A percentile compares a stretch with the other conserved stretches of the same genome.
phyloP scores from a whole-genome alignment of 2,329 filamentous ascomycete species.

The Neonectria ditissima region DNA sequence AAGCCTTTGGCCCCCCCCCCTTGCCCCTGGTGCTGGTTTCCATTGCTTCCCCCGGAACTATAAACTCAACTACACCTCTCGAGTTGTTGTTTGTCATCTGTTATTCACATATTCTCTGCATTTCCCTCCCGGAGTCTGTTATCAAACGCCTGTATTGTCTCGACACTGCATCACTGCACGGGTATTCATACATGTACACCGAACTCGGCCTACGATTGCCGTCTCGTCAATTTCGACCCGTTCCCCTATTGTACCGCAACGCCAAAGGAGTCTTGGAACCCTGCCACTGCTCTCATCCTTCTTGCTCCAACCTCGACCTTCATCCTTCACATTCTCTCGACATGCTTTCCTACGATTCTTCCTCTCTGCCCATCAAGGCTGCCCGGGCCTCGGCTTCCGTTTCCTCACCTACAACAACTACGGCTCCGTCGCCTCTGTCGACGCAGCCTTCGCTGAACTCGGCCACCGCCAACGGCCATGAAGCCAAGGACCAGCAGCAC shows the following conservation, averaged over 20 bases:
- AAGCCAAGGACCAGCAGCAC: constrained; percentile 64
- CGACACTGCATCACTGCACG: neutral
- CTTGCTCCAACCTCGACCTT: constrained; percentile 16
- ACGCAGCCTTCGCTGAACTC: constrained; percentile 43
- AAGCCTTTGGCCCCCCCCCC: constrained; percentile 33
- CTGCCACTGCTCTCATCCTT: constrained; percentile 20
- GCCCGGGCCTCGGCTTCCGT: constrained; percentile 47
- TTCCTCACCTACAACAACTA: constrained; percentile 35
- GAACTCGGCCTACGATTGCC: constrained; percentile 33
- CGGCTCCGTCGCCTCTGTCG: constrained; percentile 36
- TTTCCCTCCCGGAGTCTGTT: neutral
- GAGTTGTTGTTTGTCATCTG: constrained; percentile 7
- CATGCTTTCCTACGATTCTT: constrained; percentile 65
- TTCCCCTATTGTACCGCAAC: constrained; percentile 23
- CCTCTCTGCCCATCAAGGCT: constrained; percentile 58
- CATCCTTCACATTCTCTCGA: constrained; percentile 27
- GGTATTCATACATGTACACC: constrained; percentile 28
- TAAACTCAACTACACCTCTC: constrained; percentile 9
- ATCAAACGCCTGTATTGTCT: constrained; percentile 13
- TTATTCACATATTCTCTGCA: constrained; percentile 11
- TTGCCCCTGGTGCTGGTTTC: constrained; percentile 4
- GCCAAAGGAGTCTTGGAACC: constrained; percentile 30
- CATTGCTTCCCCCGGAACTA: neutral
- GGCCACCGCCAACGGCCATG: constrained; percentile 46
- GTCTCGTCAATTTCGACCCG: constrained; percentile 28